A percentile compares a stretch with the other conserved stretches of the same genome.
Conservation (phyloP, 2,329 filamentous ascomycete genomes). For the Fusarium cyanostomum region DNA sequence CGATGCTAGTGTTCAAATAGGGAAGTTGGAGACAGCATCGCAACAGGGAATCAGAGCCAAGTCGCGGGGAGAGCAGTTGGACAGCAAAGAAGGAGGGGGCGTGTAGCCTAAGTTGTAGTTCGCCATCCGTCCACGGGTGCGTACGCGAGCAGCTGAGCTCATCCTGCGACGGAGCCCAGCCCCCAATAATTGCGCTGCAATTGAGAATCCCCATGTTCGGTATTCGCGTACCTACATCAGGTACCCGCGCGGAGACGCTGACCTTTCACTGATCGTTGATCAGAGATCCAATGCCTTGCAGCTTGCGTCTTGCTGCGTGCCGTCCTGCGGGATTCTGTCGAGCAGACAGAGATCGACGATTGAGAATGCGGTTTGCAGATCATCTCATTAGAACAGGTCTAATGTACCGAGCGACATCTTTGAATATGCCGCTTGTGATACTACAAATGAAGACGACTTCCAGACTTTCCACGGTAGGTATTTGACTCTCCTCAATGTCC, state of each 20-base stretch:
- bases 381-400: constrained; percentile 1
- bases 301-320: constrained; percentile 16
- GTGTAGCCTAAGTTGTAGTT: constrained; percentile 18
- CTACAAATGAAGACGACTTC: constrained; percentile 19
- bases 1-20: constrained; percentile 37
- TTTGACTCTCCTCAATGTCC: constrained; percentile 29
- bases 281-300: constrained; percentile 24
- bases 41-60: constrained; percentile 14
- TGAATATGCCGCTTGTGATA: constrained; percentile 2
- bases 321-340: constrained; percentile 21
- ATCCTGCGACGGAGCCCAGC: constrained; percentile 10
- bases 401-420: neutral
- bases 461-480: constrained; percentile 32
- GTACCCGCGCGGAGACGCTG: constrained; percentile 2
- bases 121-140: neutral
- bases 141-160: constrained; percentile 24
- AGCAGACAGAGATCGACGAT: constrained; percentile 8
- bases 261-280: constrained; percentile 1
- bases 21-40: constrained; percentile 27
- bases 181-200: neutral
- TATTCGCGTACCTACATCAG: constrained; percentile 18
- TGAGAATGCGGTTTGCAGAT: constrained; percentile 29
- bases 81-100: constrained; percentile 26
- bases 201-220: constrained; percentile 8
- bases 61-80: constrained; percentile 1